Evolutionary conservation across 2,329 filamentous ascomycete species (phyloP).

Genomic region (Capronia epimyces): DNA sequence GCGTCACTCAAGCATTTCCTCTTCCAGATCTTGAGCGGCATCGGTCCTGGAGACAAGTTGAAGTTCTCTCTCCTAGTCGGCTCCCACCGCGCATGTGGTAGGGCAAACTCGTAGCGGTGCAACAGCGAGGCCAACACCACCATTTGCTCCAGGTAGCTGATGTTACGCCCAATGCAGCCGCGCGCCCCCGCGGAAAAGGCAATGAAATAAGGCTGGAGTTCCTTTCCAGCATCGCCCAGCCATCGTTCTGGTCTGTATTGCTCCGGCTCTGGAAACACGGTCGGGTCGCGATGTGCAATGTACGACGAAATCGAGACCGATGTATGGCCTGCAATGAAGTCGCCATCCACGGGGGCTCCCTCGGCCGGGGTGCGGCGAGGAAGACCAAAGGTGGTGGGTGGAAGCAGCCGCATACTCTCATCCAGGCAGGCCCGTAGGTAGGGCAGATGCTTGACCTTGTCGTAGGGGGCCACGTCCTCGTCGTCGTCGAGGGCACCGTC

Average conservation of each 20-base stretch:
- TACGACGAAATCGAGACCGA: constrained; percentile 42
- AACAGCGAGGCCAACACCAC: constrained; percentile 31
- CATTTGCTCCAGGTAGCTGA: constrained; percentile 22
- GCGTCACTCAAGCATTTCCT: too few relatives aligned
- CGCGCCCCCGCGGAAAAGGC: constrained; percentile 40
- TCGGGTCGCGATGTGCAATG: constrained; percentile 37
- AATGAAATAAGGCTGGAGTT: constrained; percentile 22
- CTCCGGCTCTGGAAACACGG: constrained; percentile 59
- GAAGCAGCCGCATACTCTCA: constrained; percentile 45
- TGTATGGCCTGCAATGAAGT: constrained; percentile 41
- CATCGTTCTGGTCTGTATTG: constrained; percentile 59
- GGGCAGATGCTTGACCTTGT: constrained; percentile 48
- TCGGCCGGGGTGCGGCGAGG: constrained; percentile 44
- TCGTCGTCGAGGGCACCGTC: constrained; percentile 40
- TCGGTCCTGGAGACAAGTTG: constrained; percentile 32
- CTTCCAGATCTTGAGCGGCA: constrained; percentile 33
- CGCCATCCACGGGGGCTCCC: constrained; percentile 41
- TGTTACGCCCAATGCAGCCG: constrained; percentile 37
- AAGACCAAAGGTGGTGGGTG: constrained; percentile 43
- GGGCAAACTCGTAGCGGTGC: constrained; percentile 32
- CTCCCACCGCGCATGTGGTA: constrained; percentile 30
- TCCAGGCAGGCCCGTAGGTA: constrained; percentile 51
- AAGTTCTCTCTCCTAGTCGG: constrained; percentile 31
- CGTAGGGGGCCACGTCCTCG: constrained; percentile 44
- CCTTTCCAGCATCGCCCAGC: constrained; percentile 18